Conservation (phyloP, 2,329 filamentous ascomycete genomes). For the Gaeumannomyces sp. region DNA sequence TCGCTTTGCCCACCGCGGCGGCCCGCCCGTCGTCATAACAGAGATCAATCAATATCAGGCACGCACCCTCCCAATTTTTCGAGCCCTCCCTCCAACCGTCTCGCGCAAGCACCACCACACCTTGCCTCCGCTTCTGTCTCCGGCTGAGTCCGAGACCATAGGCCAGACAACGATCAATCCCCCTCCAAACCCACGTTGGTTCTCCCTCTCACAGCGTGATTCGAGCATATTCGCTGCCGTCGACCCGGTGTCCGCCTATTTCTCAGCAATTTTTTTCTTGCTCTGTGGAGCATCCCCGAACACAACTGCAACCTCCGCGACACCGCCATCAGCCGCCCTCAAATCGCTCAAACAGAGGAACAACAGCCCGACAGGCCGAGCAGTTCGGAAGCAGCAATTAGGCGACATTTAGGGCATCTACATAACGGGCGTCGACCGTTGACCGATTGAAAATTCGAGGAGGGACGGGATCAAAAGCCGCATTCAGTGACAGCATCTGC, state of each 20-base stretch:
- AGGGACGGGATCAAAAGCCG: neutral
- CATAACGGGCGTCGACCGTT: neutral
- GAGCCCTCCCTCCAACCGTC: neutral
- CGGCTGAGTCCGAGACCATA: neutral
- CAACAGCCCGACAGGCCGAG: neutral
- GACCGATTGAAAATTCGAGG: neutral
- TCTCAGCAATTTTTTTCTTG: neutral
- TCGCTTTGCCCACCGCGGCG: neutral
- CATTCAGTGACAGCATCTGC: no score
- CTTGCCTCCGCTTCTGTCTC: neutral
- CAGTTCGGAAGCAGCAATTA: neutral
- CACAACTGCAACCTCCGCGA: neutral
- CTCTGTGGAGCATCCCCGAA: neutral
- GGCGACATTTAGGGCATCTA: neutral
- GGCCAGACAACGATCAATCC: neutral
- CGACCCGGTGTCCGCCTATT: neutral
- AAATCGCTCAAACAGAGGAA: neutral
- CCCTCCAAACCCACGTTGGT: neutral
- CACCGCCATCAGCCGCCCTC: neutral
- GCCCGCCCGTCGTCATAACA: slow-evolving; percentile 1
- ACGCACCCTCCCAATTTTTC: neutral
- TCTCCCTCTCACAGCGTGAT: neutral
- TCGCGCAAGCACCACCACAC: neutral
- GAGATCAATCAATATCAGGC: slow-evolving; percentile 1
- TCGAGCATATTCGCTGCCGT: neutral